These are phyloP conservation scores for Murraya paniculata DNA, from an alignment of 345 rosid genomes.

Conservation along the genomic window DNA sequence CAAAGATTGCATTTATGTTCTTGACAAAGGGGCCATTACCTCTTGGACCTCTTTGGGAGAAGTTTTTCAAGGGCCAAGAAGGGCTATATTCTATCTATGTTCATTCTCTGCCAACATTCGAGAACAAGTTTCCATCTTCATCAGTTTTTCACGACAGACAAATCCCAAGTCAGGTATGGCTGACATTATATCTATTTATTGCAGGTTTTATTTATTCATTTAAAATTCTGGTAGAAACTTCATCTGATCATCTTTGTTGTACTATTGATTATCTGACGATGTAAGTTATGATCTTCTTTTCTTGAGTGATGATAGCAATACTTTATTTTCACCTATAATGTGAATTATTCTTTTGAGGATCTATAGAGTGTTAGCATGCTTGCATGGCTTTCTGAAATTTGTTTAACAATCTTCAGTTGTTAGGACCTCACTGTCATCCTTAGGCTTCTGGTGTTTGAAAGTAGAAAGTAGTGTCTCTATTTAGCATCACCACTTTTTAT, in stretches of 20 bases:
- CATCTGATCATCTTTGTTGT: background rate
- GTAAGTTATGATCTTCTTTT: background rate
- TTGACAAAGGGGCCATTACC: slow-evolving; percentile 93
- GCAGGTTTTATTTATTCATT: background rate
- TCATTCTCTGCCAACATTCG: slow-evolving; percentile 76
- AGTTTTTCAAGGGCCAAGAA: slow-evolving; percentile 74
- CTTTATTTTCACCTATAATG: background rate
- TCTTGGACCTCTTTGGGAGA: slow-evolving; percentile 88
- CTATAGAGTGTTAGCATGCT: background rate
- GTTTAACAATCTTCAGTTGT: background rate
- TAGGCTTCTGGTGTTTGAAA: background rate
- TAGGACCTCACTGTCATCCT: background rate
- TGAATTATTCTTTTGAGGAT: background rate
- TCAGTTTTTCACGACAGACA: slow-evolving; percentile 74
- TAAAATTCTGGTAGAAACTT: background rate
- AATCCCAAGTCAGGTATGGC: slow-evolving; percentile 81
- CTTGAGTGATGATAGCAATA: background rate
- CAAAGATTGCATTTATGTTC: slow-evolving; percentile 95
- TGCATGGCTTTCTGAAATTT: background rate
- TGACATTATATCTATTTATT: background rate
- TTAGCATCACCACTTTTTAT: background rate
- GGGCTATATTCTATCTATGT: slow-evolving; percentile 74
- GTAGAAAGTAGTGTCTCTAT: background rate
- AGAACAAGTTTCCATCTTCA: slow-evolving; percentile 45
- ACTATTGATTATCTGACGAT: background rate